These are phyloP conservation scores for Parietaria judaica DNA, from an alignment of 306 rosid species.

Conservation along the genomic window DNA sequence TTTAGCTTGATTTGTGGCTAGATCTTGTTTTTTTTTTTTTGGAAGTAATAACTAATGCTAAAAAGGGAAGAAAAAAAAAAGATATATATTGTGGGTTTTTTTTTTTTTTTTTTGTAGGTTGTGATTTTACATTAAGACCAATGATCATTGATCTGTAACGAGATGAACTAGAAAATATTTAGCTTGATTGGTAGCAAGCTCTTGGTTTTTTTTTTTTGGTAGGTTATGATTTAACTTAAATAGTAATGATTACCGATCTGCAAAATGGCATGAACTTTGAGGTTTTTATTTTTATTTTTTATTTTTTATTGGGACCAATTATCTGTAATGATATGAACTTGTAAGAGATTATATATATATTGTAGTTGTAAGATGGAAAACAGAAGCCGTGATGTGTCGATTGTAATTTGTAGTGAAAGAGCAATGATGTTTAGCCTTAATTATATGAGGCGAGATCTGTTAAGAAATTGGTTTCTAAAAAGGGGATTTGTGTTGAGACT, in stretches of 20 bases:
- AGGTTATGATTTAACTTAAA: background rate
- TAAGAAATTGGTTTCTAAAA: no score
- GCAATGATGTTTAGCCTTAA: background rate
- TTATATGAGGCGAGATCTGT: no score
- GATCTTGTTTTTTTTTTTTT: background rate
- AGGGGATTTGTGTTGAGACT: no score
- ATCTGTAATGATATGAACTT: background rate
- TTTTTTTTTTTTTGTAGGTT: conserved; percentile 11
- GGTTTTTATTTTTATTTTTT: background rate
- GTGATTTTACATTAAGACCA: conserved; percentile 20
- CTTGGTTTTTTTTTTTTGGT: conserved; percentile 3
- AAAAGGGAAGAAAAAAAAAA: background rate
- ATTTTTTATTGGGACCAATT: background rate
- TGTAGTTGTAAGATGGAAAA: background rate
- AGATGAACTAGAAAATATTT: conserved; percentile 4
- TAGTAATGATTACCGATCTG: background rate
- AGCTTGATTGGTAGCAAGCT: conserved; percentile 19
- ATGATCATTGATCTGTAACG: conserved; percentile 17
- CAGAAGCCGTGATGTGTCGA: background rate
- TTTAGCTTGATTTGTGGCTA: no score
- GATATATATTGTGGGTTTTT: conserved; percentile 11
- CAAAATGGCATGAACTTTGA: background rate
- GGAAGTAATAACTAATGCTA: background rate
- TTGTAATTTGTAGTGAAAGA: background rate
- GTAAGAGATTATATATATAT: background rate